Conservation (phyloP, 1,139 yeast genomes). For the Debaryomycetaceae sp. region DNA sequence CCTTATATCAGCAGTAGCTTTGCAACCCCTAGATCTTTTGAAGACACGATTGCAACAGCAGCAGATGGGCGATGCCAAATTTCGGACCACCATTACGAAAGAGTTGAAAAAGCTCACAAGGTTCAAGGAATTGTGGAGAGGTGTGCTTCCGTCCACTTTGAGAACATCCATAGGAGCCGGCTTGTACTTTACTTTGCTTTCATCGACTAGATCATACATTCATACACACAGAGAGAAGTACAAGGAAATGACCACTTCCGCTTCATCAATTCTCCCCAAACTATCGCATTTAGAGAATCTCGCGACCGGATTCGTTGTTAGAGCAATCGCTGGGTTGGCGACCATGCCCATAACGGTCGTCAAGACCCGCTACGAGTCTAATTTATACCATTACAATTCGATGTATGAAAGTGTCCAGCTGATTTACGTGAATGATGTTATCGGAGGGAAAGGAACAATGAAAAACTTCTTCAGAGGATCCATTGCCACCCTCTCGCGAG, state of each 20-base stretch:
- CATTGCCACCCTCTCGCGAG: conserved; percentile 82
- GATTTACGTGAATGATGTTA: conserved; percentile 42
- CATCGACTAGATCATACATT: conserved; percentile 53
- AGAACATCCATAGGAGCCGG: conserved; percentile 93
- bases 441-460: conserved; percentile 43
- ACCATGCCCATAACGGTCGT: conserved; percentile 99
- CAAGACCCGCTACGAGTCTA: conserved; percentile 84
- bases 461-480: conserved; percentile 83
- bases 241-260: conserved; percentile 5
- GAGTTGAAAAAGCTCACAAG: conserved; percentile 48
- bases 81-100: conserved; percentile 32
- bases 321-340: conserved; percentile 78
- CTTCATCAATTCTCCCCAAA: conserved; percentile 56
- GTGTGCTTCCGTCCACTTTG: conserved; percentile 85
- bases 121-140: conserved; percentile 75
- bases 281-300: conserved; percentile 69
- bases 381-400: conserved; percentile 66
- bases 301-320: conserved; percentile 70
- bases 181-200: conserved; percentile 70
- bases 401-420: conserved; percentile 58
- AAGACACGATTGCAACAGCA: conserved; percentile 89
- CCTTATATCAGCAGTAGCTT: conserved; percentile 69
- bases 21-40: conserved; percentile 87
- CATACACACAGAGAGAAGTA: conserved; percentile 28
- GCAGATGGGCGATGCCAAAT: conserved; percentile 32